phyloP scores from a whole-genome alignment of 2,329 filamentous ascomycete species.

The Alternaria conjuncta region DNA sequence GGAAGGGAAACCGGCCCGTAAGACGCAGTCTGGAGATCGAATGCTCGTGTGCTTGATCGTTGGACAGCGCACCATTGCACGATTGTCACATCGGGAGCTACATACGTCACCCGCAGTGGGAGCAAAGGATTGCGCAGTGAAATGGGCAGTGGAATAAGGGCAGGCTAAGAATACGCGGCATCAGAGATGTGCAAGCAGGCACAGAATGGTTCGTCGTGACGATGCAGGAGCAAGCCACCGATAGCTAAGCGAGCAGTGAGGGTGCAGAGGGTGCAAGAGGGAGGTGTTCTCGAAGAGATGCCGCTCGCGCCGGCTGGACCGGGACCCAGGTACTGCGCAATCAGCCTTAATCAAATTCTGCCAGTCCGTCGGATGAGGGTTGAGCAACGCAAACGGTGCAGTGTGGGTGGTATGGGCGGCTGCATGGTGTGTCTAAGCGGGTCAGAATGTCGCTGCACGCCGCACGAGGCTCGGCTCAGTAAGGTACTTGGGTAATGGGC shows the following conservation, averaged over 20 bases:
- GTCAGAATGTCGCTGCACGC: constrained; percentile 12
- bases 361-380: constrained; percentile 14
- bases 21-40: background rate
- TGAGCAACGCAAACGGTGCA: constrained; percentile 14
- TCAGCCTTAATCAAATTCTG: constrained; percentile 25
- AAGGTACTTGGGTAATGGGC: constrained; percentile 15
- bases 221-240: constrained; percentile 6
- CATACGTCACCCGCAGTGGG: background rate
- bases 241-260: background rate
- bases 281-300: constrained; percentile 16
- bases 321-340: constrained; percentile 22
- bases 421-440: constrained; percentile 18
- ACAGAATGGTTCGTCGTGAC: constrained; percentile 2
- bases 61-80: background rate
- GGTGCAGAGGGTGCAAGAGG: constrained; percentile 1
- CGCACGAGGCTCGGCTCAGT: constrained; percentile 17
- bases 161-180: background rate
- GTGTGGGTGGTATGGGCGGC: constrained; percentile 10
- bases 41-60: background rate
- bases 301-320: constrained; percentile 15
- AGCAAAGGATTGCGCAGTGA: background rate
- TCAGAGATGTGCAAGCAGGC: background rate
- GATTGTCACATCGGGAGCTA: background rate
- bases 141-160: background rate
- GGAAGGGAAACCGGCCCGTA: constrained; percentile 1